Evolutionary conservation across 306 rosid species (phyloP), one percentile per base, ranked within the genome.

Genomic region (Cucumis hystrix): DNA sequence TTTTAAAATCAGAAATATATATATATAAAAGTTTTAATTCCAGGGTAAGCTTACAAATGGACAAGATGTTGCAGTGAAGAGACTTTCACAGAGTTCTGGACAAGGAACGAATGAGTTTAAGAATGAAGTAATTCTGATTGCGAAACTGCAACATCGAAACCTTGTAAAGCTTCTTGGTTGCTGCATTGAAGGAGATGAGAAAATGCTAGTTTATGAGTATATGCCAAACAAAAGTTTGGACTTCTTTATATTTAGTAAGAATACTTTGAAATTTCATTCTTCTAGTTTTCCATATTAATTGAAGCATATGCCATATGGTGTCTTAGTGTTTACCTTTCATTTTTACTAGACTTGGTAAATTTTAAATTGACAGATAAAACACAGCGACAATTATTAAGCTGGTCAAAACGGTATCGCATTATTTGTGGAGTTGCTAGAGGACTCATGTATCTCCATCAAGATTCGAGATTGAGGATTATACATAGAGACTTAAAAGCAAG

Each of bases 131-230:
- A 45, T 5, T 28, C 74, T 86, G 66, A 85, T 86, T n/a, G 89
- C 89, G 3, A 86, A 91, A 12, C 97, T 91, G 83, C 92, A 89
- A 71, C 96, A 91, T 25, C 81, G 91, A 76, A 88, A 91, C 82
- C 88, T 91, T 14, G 96, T 88, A 33, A 88, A 81, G 45, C 85
- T 91, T 62, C 80, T 88, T 55, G 96, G 93, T 1, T 91, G 85
- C 52, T 88, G 91, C 86, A 72, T 86, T 78, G 79, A 91, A 8
- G 71, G 63, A 51, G 89, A 79, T 1, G 93, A 91, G 69, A 89
- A 78, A 65, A 49, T 88, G 51, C 74, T 91, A 52, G 66, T 8
- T 72, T 72, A 72, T 20, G 76, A 72, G 61, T 72, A 51, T 9
- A 72, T 51, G 76, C 76, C 76, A 1, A 91, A 88, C 73, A 79